Conservation (phyloP, 805 yeast genomes). For the Myxozyma vanderwaltii region DNA sequence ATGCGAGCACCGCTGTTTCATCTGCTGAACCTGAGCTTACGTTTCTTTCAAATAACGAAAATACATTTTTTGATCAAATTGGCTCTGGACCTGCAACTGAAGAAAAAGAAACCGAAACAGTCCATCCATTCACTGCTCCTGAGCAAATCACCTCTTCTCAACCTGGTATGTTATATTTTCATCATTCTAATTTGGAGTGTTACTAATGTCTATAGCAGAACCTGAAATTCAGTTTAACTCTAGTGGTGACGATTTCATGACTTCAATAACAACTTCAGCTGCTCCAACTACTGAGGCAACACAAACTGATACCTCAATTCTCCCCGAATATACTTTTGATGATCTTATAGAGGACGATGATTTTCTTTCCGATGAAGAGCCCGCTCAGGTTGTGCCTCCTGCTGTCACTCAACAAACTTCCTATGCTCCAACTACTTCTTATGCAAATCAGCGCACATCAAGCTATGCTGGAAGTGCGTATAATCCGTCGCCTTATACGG, state of each 20-base stretch:
- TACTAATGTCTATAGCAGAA: neutral
- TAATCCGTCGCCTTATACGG: neutral
- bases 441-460: neutral
- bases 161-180: neutral
- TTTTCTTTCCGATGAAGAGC: conserved; percentile 29
- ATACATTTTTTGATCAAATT: neutral
- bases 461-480: neutral
- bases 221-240: conserved; percentile 1
- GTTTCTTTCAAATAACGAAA: neutral
- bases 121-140: no score
- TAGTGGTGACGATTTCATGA: conserved; percentile 10
- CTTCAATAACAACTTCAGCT: neutral
- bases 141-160: neutral
- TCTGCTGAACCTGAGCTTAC: neutral
- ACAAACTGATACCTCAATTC: neutral
- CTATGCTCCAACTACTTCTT: neutral
- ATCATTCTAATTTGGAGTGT: neutral
- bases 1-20: no score
- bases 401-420: neutral
- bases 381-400: neutral
- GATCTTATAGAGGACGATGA: conserved; percentile 31
- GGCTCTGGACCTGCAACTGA: neutral
- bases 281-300: neutral
- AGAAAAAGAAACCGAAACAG: neutral
- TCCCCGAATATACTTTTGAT: conserved; percentile 17